phyloP scores from a whole-genome alignment of 371 early-diverging fungal genomes.

The Syncephalastrum racemosum region DNA sequence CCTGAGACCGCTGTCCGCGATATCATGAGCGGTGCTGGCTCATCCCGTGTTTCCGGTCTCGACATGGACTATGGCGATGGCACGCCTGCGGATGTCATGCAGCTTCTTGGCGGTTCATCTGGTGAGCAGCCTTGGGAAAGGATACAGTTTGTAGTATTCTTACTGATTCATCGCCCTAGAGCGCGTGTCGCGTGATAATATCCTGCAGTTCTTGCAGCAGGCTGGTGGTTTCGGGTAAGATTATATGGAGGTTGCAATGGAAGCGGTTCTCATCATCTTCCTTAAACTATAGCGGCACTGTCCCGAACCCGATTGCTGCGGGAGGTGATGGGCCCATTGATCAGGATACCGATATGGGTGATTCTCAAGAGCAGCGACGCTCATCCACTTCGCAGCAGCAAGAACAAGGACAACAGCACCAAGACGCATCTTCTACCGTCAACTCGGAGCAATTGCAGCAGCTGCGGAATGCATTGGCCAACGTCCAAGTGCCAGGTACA shows the following conservation, averaged over 20 bases:
- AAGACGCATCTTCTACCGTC: constrained; percentile 4
- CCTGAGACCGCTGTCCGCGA: constrained; percentile 40
- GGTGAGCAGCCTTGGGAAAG: constrained; percentile 16
- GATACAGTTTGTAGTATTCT: too few relatives aligned
- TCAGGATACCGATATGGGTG: background rate
- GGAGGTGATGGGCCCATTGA: constrained; percentile 25
- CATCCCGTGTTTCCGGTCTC: constrained; percentile 19
- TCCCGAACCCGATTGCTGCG: constrained; percentile 6
- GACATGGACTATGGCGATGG: constrained; percentile 15
- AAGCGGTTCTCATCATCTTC: background rate
- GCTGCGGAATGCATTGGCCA: constrained; percentile 23
- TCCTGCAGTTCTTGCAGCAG: constrained; percentile 49
- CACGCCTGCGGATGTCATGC: constrained; percentile 38
- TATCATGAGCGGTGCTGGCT: constrained; percentile 11
- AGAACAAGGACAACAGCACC: background rate
- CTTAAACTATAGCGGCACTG: constrained; percentile 8
- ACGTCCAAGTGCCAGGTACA: constrained; percentile 30
- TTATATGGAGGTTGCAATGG: constrained; percentile 15
- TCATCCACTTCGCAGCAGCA: too few relatives aligned
- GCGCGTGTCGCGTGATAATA: constrained; percentile 41
- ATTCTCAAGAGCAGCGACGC: too few relatives aligned
- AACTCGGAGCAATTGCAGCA: constrained; percentile 23
- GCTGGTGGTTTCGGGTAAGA: constrained; percentile 46
- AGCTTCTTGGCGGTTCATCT: constrained; percentile 30
- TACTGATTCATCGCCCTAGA: background rate